These are phyloP conservation scores for Clavispora vitiphila DNA, from an alignment of 805 yeast species.

Conservation along the genomic window DNA sequence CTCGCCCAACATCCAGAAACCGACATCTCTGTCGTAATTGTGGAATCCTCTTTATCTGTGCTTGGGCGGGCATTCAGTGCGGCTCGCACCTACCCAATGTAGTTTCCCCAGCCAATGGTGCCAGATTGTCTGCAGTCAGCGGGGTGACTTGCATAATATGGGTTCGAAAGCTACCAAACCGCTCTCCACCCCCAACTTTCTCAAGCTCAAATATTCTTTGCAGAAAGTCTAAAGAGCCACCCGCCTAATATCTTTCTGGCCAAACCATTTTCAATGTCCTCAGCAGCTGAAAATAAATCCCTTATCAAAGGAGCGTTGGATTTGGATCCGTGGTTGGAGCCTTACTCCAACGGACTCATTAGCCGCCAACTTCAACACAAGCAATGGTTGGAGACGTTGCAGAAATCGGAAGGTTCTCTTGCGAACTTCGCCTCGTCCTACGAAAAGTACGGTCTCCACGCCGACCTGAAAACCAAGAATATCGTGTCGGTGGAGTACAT, in stretches of 20 bases:
- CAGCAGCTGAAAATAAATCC: constrained; percentile 1
- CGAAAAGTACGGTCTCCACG: constrained; percentile 71
- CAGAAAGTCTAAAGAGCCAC: neutral
- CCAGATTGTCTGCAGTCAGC: neutral
- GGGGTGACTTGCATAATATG: neutral
- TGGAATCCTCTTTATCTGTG: too few species aligned
- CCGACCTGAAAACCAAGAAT: constrained; percentile 44
- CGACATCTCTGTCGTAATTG: too few species aligned
- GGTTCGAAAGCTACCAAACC: neutral
- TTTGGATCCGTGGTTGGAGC: constrained; percentile 83
- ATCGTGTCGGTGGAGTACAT: constrained; percentile 79
- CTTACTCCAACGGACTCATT: constrained; percentile 62
- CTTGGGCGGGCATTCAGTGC: neutral
- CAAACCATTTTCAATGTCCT: neutral
- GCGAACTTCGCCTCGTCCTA: constrained; percentile 72
- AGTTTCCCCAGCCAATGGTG: neutral
- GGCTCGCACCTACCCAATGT: neutral
- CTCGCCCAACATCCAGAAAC: too few species aligned
- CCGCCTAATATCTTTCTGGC: neutral
- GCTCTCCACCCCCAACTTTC: neutral
- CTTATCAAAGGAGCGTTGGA: constrained; percentile 55
- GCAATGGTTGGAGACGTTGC: constrained; percentile 55
- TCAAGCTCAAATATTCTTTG: neutral
- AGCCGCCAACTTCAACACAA: constrained; percentile 64
- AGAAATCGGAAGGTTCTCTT: constrained; percentile 53